Evolutionary conservation across 371 early-diverging fungal species (phyloP), one percentile per base, ranked within the genome.

Genomic region (Batkoa obscura): DNA sequence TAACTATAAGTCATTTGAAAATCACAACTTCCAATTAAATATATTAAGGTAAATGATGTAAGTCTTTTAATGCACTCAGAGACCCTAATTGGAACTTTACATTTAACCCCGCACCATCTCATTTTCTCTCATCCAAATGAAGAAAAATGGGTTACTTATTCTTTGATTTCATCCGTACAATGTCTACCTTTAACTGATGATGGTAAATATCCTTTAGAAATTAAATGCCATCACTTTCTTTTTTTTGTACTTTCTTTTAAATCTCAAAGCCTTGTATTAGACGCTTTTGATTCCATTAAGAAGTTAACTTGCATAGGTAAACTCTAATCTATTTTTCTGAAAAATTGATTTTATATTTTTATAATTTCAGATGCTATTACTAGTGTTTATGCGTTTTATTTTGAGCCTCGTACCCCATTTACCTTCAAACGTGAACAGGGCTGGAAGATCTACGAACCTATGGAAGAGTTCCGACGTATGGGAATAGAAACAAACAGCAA

Each of bases 71-170:
- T 70, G 64, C 73, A 74, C n/a, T 61, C 65, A 58, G 66, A 70
- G 43, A 68, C 68, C 13, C 68, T 66, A 56, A 65, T 62, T 8
- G 88, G 87, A 30, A 84, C 83, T 13, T 61, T 90, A 46, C 86
- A 88, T 61, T 63, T 88, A 61, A 79, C 81, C 23, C 70, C 81
- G 1, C 84, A 88, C 66, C 86, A 88, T 66, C 61, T 90, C 43
- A 81, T 86, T 55, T 88, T 87, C 66, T 68, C 41, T 8, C 45
- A 64, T 45, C 63, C 69, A 30, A 72, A 72, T 32, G 67, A 76
- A 42, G 86, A 87, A 55, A 58, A 80, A 56, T 84, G 85, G 85
- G 81, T 84, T 72, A 77, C 81, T 45, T 90, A 90, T 66, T 83
- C 92, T 23, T 75, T 88, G 43, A 78, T 94, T 23, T 83, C 84